phyloP scores from a whole-genome alignment of 345 rosid genomes.

The Eucalyptus marginata region DNA sequence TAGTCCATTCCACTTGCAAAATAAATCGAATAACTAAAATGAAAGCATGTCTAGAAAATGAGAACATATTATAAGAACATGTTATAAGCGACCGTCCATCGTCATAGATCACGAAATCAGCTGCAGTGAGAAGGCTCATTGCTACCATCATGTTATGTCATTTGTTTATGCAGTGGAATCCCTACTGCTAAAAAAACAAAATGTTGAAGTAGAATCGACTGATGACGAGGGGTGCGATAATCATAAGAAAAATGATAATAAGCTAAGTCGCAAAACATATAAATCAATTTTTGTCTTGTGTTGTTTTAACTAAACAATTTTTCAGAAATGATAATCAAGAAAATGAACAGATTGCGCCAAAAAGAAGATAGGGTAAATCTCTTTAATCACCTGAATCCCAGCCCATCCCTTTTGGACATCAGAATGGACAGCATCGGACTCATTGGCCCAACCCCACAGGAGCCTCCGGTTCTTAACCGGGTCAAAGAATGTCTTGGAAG shows the following conservation, averaged over 20 bases:
- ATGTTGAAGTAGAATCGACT: background rate
- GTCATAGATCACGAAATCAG: background rate
- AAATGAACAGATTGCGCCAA: background rate
- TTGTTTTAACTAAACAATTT: background rate
- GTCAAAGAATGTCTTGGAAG: conserved; percentile 78
- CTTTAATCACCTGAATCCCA: conserved; percentile 50
- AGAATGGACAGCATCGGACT: conserved; percentile 32
- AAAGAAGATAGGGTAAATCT: background rate
- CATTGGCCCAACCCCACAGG: conserved; percentile 84
- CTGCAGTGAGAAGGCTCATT: background rate
- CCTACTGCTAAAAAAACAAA: background rate
- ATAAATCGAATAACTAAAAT: too few species aligned
- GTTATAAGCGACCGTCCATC: background rate
- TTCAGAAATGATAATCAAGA: background rate
- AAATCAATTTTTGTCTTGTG: background rate
- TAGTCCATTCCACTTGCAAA: background rate
- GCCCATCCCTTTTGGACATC: conserved; percentile 67
- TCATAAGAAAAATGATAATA: background rate
- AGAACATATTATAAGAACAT: too few species aligned
- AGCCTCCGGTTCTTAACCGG: conserved; percentile 34
- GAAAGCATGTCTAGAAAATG: background rate
- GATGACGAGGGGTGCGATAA: background rate
- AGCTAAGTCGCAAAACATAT: background rate
- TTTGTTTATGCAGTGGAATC: background rate
- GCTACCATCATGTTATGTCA: background rate